These are phyloP conservation scores for Yamadazyma kitorensis DNA, from an alignment of 805 yeast species.

Conservation along the genomic window DNA sequence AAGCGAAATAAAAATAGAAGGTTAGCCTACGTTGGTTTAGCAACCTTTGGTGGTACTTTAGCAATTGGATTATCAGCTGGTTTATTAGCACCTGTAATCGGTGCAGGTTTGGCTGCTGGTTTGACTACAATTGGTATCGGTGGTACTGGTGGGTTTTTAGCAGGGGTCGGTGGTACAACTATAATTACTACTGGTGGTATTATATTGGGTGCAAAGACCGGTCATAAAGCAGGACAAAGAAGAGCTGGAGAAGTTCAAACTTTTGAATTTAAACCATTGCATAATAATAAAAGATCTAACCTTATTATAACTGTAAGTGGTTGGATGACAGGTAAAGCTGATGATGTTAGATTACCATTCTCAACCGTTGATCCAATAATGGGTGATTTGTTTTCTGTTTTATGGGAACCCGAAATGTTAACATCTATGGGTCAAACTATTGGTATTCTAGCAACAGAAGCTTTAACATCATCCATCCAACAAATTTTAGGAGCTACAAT, in stretches of 20 bases:
- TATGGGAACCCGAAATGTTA: constrained; percentile 99
- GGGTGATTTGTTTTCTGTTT: constrained; percentile 90
- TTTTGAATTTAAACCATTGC: constrained; percentile 90
- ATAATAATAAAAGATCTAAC: constrained; percentile 85
- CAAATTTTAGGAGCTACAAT: constrained; percentile 92
- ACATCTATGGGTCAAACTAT: constrained; percentile 96
- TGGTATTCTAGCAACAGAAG: constrained; percentile 88
- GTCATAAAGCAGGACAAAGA: constrained; percentile 77
- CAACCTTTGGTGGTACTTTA: constrained; percentile 93
- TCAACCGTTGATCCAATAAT: constrained; percentile 96
- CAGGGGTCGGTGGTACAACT: constrained; percentile 96
- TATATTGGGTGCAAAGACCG: constrained; percentile 86
- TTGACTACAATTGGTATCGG: constrained; percentile 89
- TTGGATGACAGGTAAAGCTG: constrained; percentile 94
- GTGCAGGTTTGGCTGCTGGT: constrained; percentile 98
- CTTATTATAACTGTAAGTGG: constrained; percentile 89
- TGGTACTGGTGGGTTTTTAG: constrained; percentile 90
- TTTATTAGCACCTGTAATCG: constrained; percentile 92
- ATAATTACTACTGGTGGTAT: constrained; percentile 91
- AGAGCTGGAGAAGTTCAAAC: constrained; percentile 92
- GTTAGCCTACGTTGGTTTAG: constrained; percentile 85
- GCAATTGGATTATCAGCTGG: constrained; percentile 96
- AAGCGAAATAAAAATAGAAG: constrained; percentile 63
- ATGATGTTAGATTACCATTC: constrained; percentile 94
- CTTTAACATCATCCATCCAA: constrained; percentile 87